These are phyloP conservation scores for Colletotrichum echinochloae DNA, from an alignment of 2,329 filamentous ascomycete genomes.

Conservation along the genomic window DNA sequence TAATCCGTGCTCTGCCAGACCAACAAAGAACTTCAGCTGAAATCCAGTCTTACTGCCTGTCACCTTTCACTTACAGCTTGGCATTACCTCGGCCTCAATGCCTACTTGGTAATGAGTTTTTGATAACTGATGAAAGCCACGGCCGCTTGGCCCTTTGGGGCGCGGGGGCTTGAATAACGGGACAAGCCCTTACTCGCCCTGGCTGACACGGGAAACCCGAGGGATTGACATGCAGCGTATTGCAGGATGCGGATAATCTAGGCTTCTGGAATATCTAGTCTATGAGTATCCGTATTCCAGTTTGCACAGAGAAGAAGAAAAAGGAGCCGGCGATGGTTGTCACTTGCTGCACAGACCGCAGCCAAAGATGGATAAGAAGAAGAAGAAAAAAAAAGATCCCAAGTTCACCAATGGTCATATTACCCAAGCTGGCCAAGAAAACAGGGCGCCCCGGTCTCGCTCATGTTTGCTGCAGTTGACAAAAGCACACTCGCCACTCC, in stretches of 20 bases:
- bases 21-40: constrained; percentile 18
- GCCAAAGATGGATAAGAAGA: too few species aligned
- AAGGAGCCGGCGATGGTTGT: not conserved
- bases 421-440: not conserved
- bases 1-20: constrained; percentile 1
- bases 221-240: constrained; percentile 16
- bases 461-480: not conserved
- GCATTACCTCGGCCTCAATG: constrained; percentile 6
- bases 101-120: constrained; percentile 12
- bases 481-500: too few species aligned
- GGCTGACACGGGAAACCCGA: not conserved
- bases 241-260: constrained; percentile 20
- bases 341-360: not conserved
- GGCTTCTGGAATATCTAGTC: constrained; percentile 3
- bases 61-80: constrained; percentile 33
- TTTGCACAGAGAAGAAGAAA: not conserved
- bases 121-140: constrained; percentile 29
- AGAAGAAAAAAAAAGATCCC: too few species aligned
- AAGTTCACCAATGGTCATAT: not conserved
- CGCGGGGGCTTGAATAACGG: constrained; percentile 6
- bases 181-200: not conserved
- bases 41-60: not conserved
- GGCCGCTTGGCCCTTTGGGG: constrained; percentile 12
- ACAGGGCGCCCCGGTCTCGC: constrained; percentile 1
- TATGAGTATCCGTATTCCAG: not conserved